Evolutionary conservation across 2,329 filamentous ascomycete genomes (phyloP).

Genomic region (Verticillium longisporum): DNA sequence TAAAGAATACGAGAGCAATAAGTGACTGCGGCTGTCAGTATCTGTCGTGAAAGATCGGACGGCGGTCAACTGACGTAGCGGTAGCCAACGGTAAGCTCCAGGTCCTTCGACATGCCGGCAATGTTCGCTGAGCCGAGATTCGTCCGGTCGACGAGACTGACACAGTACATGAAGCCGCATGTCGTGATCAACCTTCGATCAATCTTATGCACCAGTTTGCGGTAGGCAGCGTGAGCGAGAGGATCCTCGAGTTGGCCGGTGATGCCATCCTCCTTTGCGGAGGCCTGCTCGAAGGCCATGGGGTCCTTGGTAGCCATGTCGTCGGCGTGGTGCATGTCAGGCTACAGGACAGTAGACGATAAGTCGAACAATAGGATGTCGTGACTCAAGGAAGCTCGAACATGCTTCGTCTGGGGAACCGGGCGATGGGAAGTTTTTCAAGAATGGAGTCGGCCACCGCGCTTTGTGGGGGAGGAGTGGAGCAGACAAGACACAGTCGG

Average conservation of each 20-base stretch:
- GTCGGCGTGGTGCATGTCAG: background rate
- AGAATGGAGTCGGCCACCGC: background rate
- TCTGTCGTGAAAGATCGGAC: background rate
- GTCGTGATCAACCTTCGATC: constrained; percentile 1
- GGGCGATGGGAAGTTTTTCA: background rate
- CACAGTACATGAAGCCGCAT: constrained; percentile 9
- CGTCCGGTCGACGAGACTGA: constrained; percentile 14
- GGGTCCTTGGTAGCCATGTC: background rate
- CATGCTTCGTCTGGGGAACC: background rate
- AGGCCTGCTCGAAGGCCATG: background rate
- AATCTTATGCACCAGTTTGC: constrained; percentile 3
- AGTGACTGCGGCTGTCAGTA: background rate
- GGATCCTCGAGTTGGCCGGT: background rate
- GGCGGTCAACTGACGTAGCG: constrained; percentile 7
- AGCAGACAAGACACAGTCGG: background rate
- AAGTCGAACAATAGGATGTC: background rate
- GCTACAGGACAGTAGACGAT: background rate
- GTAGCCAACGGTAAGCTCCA: constrained; percentile 9
- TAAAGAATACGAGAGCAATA: constrained; percentile 12
- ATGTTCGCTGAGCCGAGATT: constrained; percentile 11
- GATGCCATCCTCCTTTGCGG: background rate
- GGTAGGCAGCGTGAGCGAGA: background rate
- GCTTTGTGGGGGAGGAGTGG: background rate
- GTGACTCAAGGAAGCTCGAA: background rate
- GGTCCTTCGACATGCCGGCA: constrained; percentile 10